These are phyloP conservation scores for Chlorociboria aeruginascens DNA, from an alignment of 495 filamentous ascomycete genomes.

Conservation along the genomic window DNA sequence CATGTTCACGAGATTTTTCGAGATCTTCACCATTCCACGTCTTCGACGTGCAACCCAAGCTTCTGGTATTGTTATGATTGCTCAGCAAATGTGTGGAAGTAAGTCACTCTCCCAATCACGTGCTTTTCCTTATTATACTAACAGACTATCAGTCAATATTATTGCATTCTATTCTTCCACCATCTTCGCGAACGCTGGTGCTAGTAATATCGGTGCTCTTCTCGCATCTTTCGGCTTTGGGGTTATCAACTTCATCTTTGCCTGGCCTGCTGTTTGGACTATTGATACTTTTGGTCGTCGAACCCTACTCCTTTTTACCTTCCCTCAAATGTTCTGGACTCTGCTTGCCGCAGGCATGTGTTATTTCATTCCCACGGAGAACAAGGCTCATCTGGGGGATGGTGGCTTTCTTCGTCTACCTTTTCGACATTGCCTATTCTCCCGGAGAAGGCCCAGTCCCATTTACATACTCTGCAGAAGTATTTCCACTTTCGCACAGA, in stretches of 20 bases:
- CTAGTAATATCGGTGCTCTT: slow-evolving; percentile 29
- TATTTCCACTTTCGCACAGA: slow-evolving; percentile 64
- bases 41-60: slow-evolving; percentile 55
- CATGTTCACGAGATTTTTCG: slow-evolving; percentile 44
- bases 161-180: slow-evolving; percentile 58
- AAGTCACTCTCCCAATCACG: not conserved
- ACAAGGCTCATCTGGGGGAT: slow-evolving; percentile 35
- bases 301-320: slow-evolving; percentile 50
- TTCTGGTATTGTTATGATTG: slow-evolving; percentile 52
- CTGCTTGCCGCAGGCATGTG: slow-evolving; percentile 47
- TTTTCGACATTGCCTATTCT: slow-evolving; percentile 58
- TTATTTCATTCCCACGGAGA: slow-evolving; percentile 35
- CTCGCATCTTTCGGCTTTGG: slow-evolving; percentile 50
- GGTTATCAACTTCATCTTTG: slow-evolving; percentile 45
- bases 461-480: slow-evolving; percentile 71
- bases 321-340: slow-evolving; percentile 47
- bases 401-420: slow-evolving; percentile 53
- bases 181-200: slow-evolving; percentile 43
- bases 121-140: not conserved
- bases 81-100: slow-evolving; percentile 46
- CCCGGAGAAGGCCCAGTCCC: slow-evolving; percentile 70
- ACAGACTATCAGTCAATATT: slow-evolving; percentile 38
- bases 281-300: slow-evolving; percentile 56
- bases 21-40: slow-evolving; percentile 59
- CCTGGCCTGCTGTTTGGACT: slow-evolving; percentile 55